Evolutionary conservation across 805 yeast species (phyloP).

Genomic region (Pichia occidentalis): DNA sequence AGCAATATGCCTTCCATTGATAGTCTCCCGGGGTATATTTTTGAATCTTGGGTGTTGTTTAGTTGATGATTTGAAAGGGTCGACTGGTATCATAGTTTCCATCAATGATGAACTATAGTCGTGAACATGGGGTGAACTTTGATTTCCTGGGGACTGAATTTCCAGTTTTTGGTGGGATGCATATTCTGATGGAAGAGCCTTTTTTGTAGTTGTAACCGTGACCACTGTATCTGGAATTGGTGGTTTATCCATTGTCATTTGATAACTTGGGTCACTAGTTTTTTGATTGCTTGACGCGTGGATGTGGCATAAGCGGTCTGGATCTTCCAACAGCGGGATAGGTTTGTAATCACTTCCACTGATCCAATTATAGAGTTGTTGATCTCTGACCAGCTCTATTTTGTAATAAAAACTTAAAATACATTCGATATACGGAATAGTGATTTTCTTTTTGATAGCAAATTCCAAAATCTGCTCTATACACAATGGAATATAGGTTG

Average conservation of each 20-base stretch:
- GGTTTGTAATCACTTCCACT: background rate
- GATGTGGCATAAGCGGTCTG: constrained; percentile 1
- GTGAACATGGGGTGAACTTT: background rate
- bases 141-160: background rate
- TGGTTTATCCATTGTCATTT: too few relatives aligned
- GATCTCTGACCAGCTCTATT: constrained; percentile 15
- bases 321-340: background rate
- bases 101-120: background rate
- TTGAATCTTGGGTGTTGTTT: constrained; percentile 15
- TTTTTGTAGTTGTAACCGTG: constrained; percentile 8
- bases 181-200: constrained; percentile 5
- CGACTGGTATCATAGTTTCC: too few relatives aligned
- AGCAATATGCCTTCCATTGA: constrained; percentile 11
- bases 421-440: constrained; percentile 20
- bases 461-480: constrained; percentile 18
- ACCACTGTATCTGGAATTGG: too few relatives aligned
- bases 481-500: constrained; percentile 17
- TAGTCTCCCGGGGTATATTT: constrained; percentile 9
- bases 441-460: constrained; percentile 13
- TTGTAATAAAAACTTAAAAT: constrained; percentile 20
- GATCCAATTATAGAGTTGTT: constrained; percentile 21
- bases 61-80: background rate
- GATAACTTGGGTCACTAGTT: too few relatives aligned
- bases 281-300: background rate
- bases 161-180: constrained; percentile 2